Percentiles rank a stretch among this genome's conserved stretches.
phyloP scores from a whole-genome alignment of 495 filamentous ascomycete genomes.

The Lindgomyces ingoldianus region DNA sequence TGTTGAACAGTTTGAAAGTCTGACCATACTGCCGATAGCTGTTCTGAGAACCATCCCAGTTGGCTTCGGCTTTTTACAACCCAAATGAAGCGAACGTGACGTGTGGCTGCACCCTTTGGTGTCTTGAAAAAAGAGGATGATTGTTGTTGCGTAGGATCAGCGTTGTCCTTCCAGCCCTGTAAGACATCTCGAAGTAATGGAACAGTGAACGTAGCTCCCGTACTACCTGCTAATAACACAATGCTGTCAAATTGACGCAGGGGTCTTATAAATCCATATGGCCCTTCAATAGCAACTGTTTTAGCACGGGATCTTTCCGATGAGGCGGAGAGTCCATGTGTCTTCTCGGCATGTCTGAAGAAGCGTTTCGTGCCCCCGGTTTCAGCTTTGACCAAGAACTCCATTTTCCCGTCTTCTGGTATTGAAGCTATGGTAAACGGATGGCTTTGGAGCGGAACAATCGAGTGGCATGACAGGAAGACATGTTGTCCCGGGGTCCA shows the following conservation, averaged over 20 bases:
- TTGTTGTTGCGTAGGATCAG: not conserved
- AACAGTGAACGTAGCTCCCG: constrained; percentile 57
- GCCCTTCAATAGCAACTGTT: constrained; percentile 50
- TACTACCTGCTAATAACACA: constrained; percentile 63
- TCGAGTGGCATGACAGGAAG: constrained; percentile 69
- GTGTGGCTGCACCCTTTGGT: constrained; percentile 55
- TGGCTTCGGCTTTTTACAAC: constrained; percentile 70
- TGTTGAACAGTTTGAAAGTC: constrained; percentile 49
- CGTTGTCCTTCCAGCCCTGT: constrained; percentile 33
- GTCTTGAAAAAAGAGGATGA: constrained; percentile 35
- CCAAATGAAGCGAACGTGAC: constrained; percentile 70
- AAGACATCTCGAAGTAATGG: constrained; percentile 58
- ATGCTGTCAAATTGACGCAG: constrained; percentile 60
- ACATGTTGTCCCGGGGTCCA: constrained; percentile 82
- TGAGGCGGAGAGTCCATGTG: constrained; percentile 51
- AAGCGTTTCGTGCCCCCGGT: constrained; percentile 69
- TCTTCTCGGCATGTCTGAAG: constrained; percentile 61
- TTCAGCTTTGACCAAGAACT: constrained; percentile 72
- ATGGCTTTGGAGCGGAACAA: constrained; percentile 72
- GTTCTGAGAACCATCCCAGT: constrained; percentile 65
- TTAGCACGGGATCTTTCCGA: constrained; percentile 40
- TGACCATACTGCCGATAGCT: constrained; percentile 59
- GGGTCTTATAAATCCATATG: constrained; percentile 54
- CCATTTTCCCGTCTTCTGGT: constrained; percentile 60
- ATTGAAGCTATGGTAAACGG: constrained; percentile 78